Evolutionary conservation across 164 flowering plant genomes (phyloP).

Genomic region (Magnolia kwangsiensis): DNA sequence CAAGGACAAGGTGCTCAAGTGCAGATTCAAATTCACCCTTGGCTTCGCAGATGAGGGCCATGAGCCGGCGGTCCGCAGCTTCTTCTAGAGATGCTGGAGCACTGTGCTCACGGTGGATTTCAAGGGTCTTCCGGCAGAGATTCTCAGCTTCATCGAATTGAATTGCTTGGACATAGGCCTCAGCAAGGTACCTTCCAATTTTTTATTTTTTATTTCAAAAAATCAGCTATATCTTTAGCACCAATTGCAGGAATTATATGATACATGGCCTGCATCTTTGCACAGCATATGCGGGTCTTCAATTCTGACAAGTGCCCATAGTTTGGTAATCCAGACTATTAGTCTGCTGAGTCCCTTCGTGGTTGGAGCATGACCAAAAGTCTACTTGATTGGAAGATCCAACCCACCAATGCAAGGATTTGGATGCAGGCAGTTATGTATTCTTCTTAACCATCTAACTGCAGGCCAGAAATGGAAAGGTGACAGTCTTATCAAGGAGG

Average conservation of each 20-base stretch:
- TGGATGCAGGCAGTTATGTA: neutral
- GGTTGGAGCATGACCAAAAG: neutral
- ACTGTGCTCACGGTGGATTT: constrained; percentile 88
- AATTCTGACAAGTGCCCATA: neutral
- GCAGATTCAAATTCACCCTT: constrained; percentile 90
- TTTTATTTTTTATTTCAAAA: neutral
- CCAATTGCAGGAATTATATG: neutral
- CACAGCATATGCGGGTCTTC: neutral
- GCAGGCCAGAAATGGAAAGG: neutral
- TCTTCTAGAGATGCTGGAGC: constrained; percentile 94
- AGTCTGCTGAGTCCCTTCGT: neutral
- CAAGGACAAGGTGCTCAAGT: constrained; percentile 96
- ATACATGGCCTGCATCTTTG: neutral
- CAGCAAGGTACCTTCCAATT: constrained; percentile 76
- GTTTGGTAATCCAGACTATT: neutral
- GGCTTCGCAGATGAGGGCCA: constrained; percentile 95
- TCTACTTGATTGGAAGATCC: neutral
- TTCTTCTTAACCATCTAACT: neutral
- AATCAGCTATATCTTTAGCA: neutral
- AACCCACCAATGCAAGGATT: neutral
- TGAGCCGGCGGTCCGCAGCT: constrained; percentile 93
- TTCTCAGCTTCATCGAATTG: constrained; percentile 89
- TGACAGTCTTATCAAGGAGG: neutral
- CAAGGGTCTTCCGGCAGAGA: constrained; percentile 83
- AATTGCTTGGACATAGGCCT: constrained; percentile 97